Conservation (phyloP, 768 basidiomycete species). For the Boletus speciosus region DNA sequence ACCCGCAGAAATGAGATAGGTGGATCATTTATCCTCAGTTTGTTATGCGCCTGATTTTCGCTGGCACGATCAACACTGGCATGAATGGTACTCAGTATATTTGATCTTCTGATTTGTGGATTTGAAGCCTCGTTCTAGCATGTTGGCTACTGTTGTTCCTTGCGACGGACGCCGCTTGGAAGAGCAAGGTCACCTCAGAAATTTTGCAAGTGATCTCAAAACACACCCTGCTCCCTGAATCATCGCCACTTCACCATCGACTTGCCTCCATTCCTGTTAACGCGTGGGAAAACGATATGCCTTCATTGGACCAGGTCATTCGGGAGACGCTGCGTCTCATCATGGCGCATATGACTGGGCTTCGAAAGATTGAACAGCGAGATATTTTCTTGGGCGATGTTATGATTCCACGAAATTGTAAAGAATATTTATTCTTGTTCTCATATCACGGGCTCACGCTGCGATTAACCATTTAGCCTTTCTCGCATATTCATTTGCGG, state of each 20-base stretch:
- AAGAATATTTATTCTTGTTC: neutral
- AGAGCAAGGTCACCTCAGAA: neutral
- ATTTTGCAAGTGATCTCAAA: neutral
- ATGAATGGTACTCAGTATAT: neutral
- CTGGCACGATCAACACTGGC: neutral
- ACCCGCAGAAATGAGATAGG: neutral
- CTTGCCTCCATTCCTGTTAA: neutral
- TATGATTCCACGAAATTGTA: neutral
- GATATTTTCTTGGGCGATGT: neutral
- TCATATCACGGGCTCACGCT: neutral
- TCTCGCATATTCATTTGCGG: neutral
- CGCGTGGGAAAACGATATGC: neutral
- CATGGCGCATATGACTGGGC: neutral
- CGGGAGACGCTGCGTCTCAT: neutral
- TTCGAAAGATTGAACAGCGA: neutral
- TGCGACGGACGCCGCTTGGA: neutral
- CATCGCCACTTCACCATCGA: neutral
- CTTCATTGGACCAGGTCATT: neutral
- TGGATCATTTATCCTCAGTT: neutral
- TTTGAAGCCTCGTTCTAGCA: neutral
- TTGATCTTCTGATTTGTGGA: neutral
- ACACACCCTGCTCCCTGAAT: neutral
- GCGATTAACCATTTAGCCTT: neutral
- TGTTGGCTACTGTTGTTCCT: neutral
- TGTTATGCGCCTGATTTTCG: neutral